These are phyloP conservation scores for Starmerella asiatica DNA, from an alignment of 805 yeast species.

Conservation along the genomic window DNA sequence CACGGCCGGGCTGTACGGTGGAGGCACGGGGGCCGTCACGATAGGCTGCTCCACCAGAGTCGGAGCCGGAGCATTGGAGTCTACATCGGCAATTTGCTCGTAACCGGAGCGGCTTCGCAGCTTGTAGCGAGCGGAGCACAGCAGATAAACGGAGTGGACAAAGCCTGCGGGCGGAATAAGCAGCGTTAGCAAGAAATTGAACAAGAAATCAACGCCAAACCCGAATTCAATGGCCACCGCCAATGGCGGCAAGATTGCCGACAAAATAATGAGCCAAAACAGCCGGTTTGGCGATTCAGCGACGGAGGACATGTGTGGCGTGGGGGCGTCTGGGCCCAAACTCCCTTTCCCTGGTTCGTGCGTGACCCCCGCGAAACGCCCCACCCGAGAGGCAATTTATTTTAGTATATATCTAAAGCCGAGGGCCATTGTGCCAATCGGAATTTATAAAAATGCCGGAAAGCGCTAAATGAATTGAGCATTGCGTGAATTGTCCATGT, in stretches of 20 bases:
- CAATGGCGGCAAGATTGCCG: constrained; percentile 11
- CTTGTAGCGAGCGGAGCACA: background rate
- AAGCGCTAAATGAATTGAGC: too few species aligned
- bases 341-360: too few species aligned
- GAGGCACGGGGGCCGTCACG: background rate
- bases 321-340: too few species aligned
- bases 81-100: background rate
- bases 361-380: too few species aligned
- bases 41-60: background rate
- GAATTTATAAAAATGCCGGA: too few species aligned
- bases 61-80: background rate
- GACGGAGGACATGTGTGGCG: background rate
- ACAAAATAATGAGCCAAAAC: constrained; percentile 16
- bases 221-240: constrained; percentile 8
- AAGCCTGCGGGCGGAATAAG: constrained; percentile 14
- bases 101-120: background rate
- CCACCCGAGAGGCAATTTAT: too few species aligned
- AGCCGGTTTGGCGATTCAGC: constrained; percentile 9
- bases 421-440: too few species aligned
- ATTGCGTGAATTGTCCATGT: too few species aligned
- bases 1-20: constrained; percentile 2
- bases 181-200: constrained; percentile 2
- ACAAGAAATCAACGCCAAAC: background rate
- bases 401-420: too few species aligned
- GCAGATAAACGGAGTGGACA: constrained; percentile 12